Evolutionary conservation across 805 yeast species (phyloP).

Genomic region (Metschnikowia proteae): DNA sequence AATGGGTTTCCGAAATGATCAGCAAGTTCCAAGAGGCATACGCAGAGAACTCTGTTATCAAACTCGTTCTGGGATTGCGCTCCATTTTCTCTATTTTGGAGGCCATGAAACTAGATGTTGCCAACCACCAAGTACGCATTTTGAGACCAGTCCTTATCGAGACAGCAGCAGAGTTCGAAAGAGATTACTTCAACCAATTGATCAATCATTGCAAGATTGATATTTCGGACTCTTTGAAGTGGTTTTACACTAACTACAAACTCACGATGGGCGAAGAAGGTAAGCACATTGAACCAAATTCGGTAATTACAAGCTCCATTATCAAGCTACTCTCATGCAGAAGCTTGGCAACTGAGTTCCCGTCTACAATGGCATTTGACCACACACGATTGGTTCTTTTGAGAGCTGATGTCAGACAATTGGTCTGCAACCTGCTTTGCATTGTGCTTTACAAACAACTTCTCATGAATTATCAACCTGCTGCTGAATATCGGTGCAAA

Average conservation of each 20-base stretch:
- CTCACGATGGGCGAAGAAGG: conserved; percentile 12
- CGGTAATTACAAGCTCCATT: conserved; percentile 48
- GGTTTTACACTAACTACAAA: conserved; percentile 51
- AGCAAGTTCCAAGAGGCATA: conserved; percentile 51
- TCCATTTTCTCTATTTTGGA: conserved; percentile 79
- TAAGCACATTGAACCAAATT: conserved; percentile 26
- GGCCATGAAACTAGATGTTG: conserved; percentile 92
- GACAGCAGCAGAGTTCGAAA: conserved; percentile 85
- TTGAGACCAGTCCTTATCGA: conserved; percentile 80
- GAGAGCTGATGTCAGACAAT: conserved; percentile 81
- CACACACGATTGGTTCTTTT: conserved; percentile 72
- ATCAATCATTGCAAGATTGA: conserved; percentile 55
- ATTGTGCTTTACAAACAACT: conserved; percentile 69
- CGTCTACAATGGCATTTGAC: conserved; percentile 79
- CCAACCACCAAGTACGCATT: conserved; percentile 88
- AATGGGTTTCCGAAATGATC: conserved; percentile 83
- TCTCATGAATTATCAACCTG: conserved; percentile 36
- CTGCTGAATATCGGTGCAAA: conserved; percentile 16
- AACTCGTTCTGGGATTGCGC: conserved; percentile 71
- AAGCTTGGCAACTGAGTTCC: conserved; percentile 77
- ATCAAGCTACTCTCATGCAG: conserved; percentile 70
- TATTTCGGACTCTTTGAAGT: conserved; percentile 55
- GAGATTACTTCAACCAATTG: conserved; percentile 66
- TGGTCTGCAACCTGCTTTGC: conserved; percentile 76
- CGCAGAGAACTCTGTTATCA: conserved; percentile 40